Conservation (phyloP, 139 green algal genomes). For the Yamagishiella unicocca region DNA sequence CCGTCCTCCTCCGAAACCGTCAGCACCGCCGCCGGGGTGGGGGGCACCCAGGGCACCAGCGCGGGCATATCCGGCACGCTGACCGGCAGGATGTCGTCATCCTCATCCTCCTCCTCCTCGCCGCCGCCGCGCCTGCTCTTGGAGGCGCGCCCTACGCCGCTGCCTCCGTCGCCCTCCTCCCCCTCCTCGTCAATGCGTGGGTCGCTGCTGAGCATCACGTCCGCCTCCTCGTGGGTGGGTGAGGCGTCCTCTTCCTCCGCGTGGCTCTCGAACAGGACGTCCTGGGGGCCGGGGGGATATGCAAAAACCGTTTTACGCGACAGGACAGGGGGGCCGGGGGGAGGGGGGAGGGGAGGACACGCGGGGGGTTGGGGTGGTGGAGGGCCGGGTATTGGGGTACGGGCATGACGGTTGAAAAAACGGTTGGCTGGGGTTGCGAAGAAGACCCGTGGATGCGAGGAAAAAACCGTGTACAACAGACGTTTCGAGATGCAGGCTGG, state of each 20-base stretch:
- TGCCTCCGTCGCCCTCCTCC: neutral
- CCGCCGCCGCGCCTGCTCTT: neutral
- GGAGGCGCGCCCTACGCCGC: neutral
- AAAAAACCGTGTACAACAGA: too few relatives aligned
- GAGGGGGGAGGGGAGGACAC: too few relatives aligned
- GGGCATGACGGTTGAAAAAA: too few relatives aligned
- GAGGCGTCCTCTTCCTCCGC: slow-evolving; percentile 2
- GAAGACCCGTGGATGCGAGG: too few relatives aligned
- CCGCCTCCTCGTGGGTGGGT: slow-evolving; percentile 9
- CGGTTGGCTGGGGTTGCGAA: too few relatives aligned
- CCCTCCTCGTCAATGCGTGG: neutral
- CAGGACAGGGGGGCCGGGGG: too few relatives aligned
- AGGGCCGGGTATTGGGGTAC: too few relatives aligned
- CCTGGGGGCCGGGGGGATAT: too few relatives aligned
- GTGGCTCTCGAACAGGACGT: neutral
- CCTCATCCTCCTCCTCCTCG: neutral
- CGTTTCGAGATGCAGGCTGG: too few relatives aligned
- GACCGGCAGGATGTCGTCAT: neutral
- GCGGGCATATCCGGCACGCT: neutral
- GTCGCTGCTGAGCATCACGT: slow-evolving; percentile 41
- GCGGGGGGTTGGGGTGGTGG: too few relatives aligned
- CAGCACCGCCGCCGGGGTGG: slow-evolving; percentile 15
- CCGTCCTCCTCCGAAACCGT: slow-evolving; percentile 36
- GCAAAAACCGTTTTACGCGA: too few relatives aligned
- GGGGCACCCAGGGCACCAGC: neutral